A percentile compares a stretch with the other conserved stretches of the same genome.
phyloP scores from a whole-genome alignment of 805 yeast species.

The Priceomyces melissophilus region DNA sequence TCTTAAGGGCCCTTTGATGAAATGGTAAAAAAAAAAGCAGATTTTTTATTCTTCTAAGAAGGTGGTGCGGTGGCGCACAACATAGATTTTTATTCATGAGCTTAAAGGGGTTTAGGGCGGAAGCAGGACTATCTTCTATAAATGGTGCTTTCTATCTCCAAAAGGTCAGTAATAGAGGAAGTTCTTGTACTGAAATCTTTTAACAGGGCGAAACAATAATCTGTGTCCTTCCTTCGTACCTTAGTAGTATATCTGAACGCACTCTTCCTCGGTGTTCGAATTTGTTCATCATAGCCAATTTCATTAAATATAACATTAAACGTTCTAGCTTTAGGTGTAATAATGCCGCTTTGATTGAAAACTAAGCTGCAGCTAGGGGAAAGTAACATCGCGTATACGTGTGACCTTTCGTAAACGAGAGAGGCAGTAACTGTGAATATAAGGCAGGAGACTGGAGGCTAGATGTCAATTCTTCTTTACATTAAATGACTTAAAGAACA shows the following conservation, averaged over 20 bases:
- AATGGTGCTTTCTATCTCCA: conserved; percentile 3
- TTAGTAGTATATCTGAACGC: conserved; percentile 25
- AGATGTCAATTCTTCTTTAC: no score
- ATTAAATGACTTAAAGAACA: no score
- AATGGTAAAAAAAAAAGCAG: neutral
- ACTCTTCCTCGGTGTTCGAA: conserved; percentile 54
- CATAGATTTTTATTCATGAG: no score
- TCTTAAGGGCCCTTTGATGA: neutral
- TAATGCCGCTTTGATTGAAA: no score
- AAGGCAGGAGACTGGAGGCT: no score
- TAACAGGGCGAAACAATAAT: neutral
- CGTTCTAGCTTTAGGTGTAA: neutral
- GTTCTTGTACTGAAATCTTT: neutral
- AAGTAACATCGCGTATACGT: conserved; percentile 26
- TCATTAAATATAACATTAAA: conserved; percentile 8
- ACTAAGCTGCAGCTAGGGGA: neutral
- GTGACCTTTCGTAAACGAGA: conserved; percentile 30
- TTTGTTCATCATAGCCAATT: conserved; percentile 50
- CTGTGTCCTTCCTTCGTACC: conserved; percentile 1
- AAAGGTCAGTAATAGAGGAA: conserved; percentile 1
- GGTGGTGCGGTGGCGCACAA: no score
- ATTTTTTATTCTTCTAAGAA: no score
- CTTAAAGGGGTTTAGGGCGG: no score
- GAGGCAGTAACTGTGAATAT: conserved; percentile 19
- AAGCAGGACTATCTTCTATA: no score